phyloP scores from a whole-genome alignment of 2,329 filamentous ascomycete genomes.

The Aciculosporium take region DNA sequence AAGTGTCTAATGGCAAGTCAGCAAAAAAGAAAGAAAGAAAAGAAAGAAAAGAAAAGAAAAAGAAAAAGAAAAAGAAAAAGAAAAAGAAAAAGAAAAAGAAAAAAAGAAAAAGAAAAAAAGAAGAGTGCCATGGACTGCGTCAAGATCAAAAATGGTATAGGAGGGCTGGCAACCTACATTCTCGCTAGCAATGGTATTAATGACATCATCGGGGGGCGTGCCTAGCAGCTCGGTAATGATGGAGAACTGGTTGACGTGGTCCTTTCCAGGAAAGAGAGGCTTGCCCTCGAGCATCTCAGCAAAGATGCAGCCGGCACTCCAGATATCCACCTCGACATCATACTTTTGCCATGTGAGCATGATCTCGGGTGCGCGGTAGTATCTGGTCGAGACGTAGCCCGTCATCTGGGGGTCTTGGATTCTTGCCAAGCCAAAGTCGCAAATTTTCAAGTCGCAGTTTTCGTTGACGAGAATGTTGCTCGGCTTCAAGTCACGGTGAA shows the following conservation, averaged over 20 bases:
- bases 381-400: conserved; percentile 94
- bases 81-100: too few species aligned
- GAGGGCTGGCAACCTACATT: conserved; percentile 48
- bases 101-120: too few species aligned
- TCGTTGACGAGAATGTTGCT: conserved; percentile 99
- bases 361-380: conserved; percentile 97
- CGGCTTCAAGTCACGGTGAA: conserved; percentile 93
- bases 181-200: conserved; percentile 95
- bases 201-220: conserved; percentile 94
- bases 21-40: neutral
- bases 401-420: conserved; percentile 99
- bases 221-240: conserved; percentile 97
- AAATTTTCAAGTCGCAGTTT: conserved; percentile 99
- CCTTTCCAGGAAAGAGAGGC: conserved; percentile 94
- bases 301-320: conserved; percentile 98
- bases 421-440: conserved; percentile 92
- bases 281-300: conserved; percentile 99
- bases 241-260: conserved; percentile 98
- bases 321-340: conserved; percentile 97
- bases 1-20: conserved; percentile 48
- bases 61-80: too few species aligned
- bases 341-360: conserved; percentile 99
- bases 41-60: too few species aligned
- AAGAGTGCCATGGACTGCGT: neutral
- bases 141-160: neutral